Base-by-base conservation (phyloP, 495 filamentous ascomycete species). In the Penicillium cataractarum region DNA sequence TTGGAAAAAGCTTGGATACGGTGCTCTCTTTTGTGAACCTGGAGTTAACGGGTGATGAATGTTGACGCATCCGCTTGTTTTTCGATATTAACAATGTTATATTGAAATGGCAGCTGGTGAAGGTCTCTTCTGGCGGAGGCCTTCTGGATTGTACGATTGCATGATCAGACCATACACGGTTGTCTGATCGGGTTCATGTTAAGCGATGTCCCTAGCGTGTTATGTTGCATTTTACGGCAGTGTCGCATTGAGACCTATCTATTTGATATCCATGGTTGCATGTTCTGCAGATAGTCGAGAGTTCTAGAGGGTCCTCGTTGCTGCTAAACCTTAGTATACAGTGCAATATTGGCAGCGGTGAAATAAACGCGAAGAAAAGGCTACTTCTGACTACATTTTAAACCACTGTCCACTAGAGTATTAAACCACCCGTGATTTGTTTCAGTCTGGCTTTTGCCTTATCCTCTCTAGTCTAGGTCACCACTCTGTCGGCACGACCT, bases 91-190 rank as follows among this genome's bases (percentile, higher is more conserved):
- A 24, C n/a, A 9, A 42, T 21, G 9, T n/a, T 42, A 7, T 42
- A 17, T 42, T 19, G 9, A 24, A 12, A 46, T 9, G 17, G 19
- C 42, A 6, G 42, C 35, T 6, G 15, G 13, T 17, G 12, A 3
- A 17, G 52, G n/a, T 22, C 13, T 26, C 6, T n/a, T n/a, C 21
- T 5, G 12, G 52, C 19, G 1, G 33, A 13, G 22, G 22, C 39
- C n/a, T 42, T 40, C 40, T 42, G 19, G 19, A 13, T 10, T 46
- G 42, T 21, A 46, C 4, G 22, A 17, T 40, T 56, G 53, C 53
- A 26, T 24, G 54, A 31, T 56, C 35, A 56, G 54, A 56, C 15
- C 22, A 24, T 29, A 56, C 21, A 56, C 54, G 54, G 27, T 29
- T 29, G 24, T 56, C 35, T 56, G 54, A 56, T 56, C 35, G 9